Evolutionary conservation across 2,329 filamentous ascomycete species (phyloP).

Genomic region (Monosporascus sp.): DNA sequence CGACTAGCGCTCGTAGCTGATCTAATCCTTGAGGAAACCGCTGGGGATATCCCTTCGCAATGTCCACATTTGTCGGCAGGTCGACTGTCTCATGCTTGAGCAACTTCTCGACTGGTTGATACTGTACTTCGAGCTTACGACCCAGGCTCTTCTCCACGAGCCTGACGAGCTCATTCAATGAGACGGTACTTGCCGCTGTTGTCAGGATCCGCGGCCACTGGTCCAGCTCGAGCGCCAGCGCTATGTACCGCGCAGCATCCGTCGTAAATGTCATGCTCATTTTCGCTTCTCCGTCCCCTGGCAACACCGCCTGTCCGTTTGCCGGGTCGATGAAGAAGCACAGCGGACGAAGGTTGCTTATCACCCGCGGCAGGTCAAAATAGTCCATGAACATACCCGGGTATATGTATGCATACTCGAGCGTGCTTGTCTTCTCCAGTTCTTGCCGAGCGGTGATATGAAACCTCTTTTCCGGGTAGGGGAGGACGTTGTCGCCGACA

Average conservation of each 20-base stretch:
- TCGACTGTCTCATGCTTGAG: constrained; percentile 15
- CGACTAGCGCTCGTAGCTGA: constrained; percentile 20
- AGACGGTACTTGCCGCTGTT: constrained; percentile 21
- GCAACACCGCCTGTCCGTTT: constrained; percentile 20
- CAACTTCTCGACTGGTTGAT: constrained; percentile 20
- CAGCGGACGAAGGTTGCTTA: constrained; percentile 20
- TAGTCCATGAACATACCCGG: constrained; percentile 33
- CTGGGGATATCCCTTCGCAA: constrained; percentile 17
- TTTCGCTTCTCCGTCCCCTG: constrained; percentile 23
- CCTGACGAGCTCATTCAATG: constrained; percentile 23
- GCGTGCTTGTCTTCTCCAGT: constrained; percentile 23
- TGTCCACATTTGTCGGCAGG: constrained; percentile 21
- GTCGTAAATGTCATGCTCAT: constrained; percentile 28
- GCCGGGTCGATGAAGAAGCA: constrained; percentile 25
- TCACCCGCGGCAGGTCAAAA: constrained; percentile 24
- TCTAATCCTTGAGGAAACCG: constrained; percentile 20
- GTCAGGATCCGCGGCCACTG: constrained; percentile 24
- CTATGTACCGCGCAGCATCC: constrained; percentile 25
- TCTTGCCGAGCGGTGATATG: constrained; percentile 21
- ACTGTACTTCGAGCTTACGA: constrained; percentile 17
- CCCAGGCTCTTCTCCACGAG: constrained; percentile 16
- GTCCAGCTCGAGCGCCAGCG: constrained; percentile 23
- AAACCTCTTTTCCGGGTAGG: constrained; percentile 27
- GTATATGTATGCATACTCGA: constrained; percentile 29
- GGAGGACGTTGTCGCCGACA: constrained; percentile 24